Conservation (phyloP, 495 filamentous ascomycete genomes). For the Neurospora africana region DNA sequence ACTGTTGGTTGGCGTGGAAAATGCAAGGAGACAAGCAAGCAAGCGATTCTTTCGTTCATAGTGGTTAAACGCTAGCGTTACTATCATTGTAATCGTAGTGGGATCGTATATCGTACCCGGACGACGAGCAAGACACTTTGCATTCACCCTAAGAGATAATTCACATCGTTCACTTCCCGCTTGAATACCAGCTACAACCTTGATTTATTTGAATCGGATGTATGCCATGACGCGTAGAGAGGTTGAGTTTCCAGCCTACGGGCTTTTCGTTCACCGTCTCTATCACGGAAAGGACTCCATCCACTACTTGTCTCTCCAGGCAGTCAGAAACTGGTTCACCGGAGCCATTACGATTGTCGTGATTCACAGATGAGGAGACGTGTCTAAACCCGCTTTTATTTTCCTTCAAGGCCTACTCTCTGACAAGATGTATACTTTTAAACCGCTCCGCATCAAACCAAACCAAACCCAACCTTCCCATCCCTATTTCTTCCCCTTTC, state of each 20-base stretch:
- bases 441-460: too few relatives aligned
- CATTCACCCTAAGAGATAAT: background rate
- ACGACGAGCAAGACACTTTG: background rate
- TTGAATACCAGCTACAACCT: background rate
- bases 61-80: background rate
- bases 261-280: background rate
- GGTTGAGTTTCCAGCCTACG: background rate
- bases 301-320: too few relatives aligned
- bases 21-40: background rate
- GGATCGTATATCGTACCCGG: background rate
- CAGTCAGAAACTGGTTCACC: too few relatives aligned
- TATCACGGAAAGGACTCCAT: too few relatives aligned
- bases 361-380: too few relatives aligned
- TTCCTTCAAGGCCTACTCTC: too few relatives aligned
- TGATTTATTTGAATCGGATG: too few relatives aligned
- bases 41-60: background rate
- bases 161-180: background rate
- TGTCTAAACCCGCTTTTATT: too few relatives aligned
- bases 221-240: background rate
- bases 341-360: too few relatives aligned
- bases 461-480: too few relatives aligned
- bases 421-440: too few relatives aligned
- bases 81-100: background rate
- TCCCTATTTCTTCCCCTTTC: background rate
- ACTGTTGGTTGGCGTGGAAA: too few relatives aligned